Evolutionary conservation across 2,329 filamentous ascomycete species (phyloP).

Genomic region (Stachybotrys echinatus): DNA sequence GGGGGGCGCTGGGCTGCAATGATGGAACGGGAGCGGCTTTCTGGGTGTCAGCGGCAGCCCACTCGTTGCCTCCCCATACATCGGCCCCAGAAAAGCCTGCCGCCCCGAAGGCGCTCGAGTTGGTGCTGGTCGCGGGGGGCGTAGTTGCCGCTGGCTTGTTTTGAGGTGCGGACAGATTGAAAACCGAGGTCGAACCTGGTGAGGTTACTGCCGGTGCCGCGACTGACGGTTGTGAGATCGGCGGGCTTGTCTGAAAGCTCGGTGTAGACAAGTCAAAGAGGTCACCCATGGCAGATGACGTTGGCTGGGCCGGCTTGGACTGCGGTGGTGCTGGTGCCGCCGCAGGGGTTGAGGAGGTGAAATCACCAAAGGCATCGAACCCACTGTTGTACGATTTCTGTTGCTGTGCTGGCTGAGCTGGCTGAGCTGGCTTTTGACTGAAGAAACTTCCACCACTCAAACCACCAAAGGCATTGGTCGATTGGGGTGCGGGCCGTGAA

Average conservation of each 20-base stretch:
- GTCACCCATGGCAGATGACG: constrained; percentile 64
- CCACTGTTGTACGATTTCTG: constrained; percentile 50
- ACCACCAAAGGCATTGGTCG: constrained; percentile 41
- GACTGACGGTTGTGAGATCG: constrained; percentile 12
- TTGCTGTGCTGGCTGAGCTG: constrained; percentile 46
- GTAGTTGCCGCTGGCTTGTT: constrained; percentile 38
- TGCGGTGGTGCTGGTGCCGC: constrained; percentile 25
- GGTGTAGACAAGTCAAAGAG: constrained; percentile 72
- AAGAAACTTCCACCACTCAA: constrained; percentile 79
- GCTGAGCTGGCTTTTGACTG: constrained; percentile 62
- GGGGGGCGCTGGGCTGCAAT: constrained; percentile 49
- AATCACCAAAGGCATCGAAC: constrained; percentile 63
- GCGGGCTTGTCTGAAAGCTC: constrained; percentile 33
- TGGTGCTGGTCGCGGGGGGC: constrained; percentile 23
- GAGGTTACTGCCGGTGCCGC: constrained; percentile 33
- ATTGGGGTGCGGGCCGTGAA: constrained; percentile 24
- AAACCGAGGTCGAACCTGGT: constrained; percentile 57
- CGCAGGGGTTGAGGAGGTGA: constrained; percentile 37
- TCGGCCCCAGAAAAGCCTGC: constrained; percentile 51
- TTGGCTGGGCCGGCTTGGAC: constrained; percentile 37
- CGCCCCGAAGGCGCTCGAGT: constrained; percentile 30
- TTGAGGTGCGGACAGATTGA: constrained; percentile 66
- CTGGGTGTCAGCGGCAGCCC: constrained; percentile 52
- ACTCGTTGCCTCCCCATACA: constrained; percentile 84
- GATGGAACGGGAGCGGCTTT: constrained; percentile 30